These are phyloP conservation scores for Yamagishiella unicocca DNA, from an alignment of 139 green algal genomes.

Conservation along the genomic window DNA sequence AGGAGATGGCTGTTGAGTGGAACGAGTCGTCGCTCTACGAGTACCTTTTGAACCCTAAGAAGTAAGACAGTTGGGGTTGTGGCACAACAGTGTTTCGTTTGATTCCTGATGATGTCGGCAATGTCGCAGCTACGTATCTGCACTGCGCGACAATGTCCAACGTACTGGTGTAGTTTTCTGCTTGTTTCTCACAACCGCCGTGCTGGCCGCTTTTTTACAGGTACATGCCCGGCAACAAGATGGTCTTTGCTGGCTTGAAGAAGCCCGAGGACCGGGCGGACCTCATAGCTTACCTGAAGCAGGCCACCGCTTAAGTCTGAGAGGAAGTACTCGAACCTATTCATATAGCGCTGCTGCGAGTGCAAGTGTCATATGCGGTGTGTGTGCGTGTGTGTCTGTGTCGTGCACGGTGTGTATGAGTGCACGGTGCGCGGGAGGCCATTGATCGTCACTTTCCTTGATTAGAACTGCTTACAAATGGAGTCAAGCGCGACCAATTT, in stretches of 20 bases:
- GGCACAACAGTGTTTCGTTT: too few species aligned
- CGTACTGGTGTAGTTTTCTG: too few species aligned
- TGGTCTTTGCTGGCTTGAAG: constrained; percentile 99
- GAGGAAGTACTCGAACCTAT: too few species aligned
- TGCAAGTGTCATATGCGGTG: not conserved
- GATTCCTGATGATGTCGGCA: too few species aligned
- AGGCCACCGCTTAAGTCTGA: constrained; percentile 77
- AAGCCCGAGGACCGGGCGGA: constrained; percentile 92
- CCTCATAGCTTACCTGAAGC: constrained; percentile 93
- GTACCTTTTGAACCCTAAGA: constrained; percentile 98
- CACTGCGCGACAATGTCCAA: too few species aligned
- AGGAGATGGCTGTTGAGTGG: constrained; percentile 93
- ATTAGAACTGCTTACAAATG: too few species aligned
- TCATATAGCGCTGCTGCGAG: not conserved
- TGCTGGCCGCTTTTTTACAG: too few species aligned
- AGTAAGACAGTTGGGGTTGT: constrained; percentile 94
- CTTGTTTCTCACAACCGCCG: too few species aligned
- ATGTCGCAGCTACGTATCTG: too few species aligned
- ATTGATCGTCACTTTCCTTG: too few species aligned
- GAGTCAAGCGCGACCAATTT: not conserved
- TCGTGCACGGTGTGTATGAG: not conserved
- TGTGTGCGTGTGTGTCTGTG: not conserved
- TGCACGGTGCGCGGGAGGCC: too few species aligned
- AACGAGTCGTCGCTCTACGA: constrained; percentile 93
- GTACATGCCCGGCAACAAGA: constrained; percentile 91